Base-by-base conservation (phyloP, 2,329 filamentous ascomycete genomes). In the Penicillium capsulatum region DNA sequence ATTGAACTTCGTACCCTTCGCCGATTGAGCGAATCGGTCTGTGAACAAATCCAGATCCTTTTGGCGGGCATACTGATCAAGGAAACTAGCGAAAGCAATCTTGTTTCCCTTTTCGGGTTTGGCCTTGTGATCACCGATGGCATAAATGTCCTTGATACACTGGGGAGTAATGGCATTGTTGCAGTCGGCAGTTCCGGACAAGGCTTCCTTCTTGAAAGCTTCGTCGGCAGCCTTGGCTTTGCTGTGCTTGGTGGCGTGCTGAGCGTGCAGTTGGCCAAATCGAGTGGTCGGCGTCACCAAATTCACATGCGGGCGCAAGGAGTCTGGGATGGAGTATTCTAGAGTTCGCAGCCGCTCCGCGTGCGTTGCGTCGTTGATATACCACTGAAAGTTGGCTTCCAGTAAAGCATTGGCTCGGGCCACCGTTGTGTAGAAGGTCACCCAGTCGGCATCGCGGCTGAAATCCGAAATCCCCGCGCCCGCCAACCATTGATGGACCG, bases 11-110 rank as follows among this genome's bases (percentile, higher is more conserved):
- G 71, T 61, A n/a, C 20, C 66, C 72, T 48, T 65, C 64, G 3
- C 66, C 66, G 5, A 55, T 45, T 16, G 70, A 66, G 27, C 56
- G 57, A 3, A 67, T 66, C 3, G 69, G 11, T 55, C 34, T 30
- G 65, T 55, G 45, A 74, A 75, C 7, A 60, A 44, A 1, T 53
- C 53, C 24, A 74, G 60, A 41, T 75, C 72, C n/a, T 58, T 53
- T 42, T 69, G 73, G 17, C 68, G 69, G 2, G 71, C 71, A 36
- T 71, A 72, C 42, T 75, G 59, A 47, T 74, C 70, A 3, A 75
- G 54, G 47, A 67, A 75, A 14, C 70, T 71, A 34, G 60, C 64
- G 17, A 75, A 72, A 8, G 61, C 70, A 19, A 74, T 54, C 31
- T 62, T 64, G 47, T 60, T 66, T 15, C 63, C 62, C 8, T 61